Evolutionary conservation across 306 rosid genomes (phyloP).

Genomic region (Psophocarpus tetragonolobus): DNA sequence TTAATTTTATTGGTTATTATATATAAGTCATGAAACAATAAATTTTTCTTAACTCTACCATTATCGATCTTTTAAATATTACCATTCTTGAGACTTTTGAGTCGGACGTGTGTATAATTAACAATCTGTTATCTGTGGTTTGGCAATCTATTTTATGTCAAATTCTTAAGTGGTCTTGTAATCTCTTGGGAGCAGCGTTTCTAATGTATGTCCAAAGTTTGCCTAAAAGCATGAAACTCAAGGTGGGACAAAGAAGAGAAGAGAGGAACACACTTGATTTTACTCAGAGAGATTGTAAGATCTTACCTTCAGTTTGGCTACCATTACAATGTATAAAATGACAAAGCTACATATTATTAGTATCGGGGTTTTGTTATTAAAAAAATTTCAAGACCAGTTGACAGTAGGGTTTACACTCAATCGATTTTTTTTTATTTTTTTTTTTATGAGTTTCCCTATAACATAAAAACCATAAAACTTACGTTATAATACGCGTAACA

Average conservation of each 20-base stretch:
- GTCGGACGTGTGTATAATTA: no score
- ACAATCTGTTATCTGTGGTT: no score
- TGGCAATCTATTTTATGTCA: no score
- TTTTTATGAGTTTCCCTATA: background rate
- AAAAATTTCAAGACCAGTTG: background rate
- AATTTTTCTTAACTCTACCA: no score
- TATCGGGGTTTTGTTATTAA: constrained; percentile 4
- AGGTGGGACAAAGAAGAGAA: background rate
- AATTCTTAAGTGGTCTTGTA: no score
- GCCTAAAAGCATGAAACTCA: background rate
- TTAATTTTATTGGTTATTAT: no score
- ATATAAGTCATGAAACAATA: no score
- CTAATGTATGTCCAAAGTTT: background rate
- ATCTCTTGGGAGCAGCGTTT: background rate
- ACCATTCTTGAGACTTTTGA: no score
- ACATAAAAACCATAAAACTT: background rate
- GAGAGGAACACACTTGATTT: background rate
- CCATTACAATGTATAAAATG: background rate
- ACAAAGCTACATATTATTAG: background rate
- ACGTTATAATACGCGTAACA: no score
- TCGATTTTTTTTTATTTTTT: background rate
- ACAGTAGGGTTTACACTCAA: background rate
- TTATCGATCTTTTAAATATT: no score
- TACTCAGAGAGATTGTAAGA: background rate
- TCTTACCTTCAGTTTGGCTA: background rate